Percentiles rank a stretch among this genome's conserved stretches.
Conservation (phyloP, 805 yeast species). For the Ogataea nonfermentans region DNA sequence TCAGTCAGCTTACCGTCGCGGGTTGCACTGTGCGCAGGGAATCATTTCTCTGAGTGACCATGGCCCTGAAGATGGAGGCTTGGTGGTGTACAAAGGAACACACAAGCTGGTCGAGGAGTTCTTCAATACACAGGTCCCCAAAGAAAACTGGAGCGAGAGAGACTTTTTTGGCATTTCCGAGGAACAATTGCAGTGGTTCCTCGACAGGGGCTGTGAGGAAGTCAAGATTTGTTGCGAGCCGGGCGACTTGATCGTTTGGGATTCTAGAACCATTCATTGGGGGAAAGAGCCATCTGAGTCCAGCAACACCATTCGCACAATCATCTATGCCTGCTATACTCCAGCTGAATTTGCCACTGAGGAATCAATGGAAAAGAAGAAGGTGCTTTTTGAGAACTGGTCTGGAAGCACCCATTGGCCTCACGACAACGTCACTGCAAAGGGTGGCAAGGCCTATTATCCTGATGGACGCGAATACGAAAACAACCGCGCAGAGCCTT, state of each 20-base stretch:
- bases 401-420: conserved; percentile 35
- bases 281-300: conserved; percentile 30
- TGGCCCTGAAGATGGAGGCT: conserved; percentile 33
- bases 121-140: conserved; percentile 25
- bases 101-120: conserved; percentile 26
- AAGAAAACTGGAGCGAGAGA: conserved; percentile 22
- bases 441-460: conserved; percentile 25
- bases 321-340: conserved; percentile 32
- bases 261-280: conserved; percentile 34
- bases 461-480: conserved; percentile 11
- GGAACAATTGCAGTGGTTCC: conserved; percentile 30
- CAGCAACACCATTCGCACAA: conserved; percentile 29
- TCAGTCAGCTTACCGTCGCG: conserved; percentile 33
- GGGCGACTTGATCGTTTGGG: conserved; percentile 38
- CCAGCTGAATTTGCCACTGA: conserved; percentile 35
- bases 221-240: conserved; percentile 32
- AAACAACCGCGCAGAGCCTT: conserved; percentile 21
- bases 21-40: conserved; percentile 35
- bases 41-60: conserved; percentile 27
- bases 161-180: conserved; percentile 24
- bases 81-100: conserved; percentile 31
- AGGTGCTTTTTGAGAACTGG: conserved; percentile 26
- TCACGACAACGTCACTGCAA: conserved; percentile 28
- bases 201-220: conserved; percentile 29
- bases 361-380: conserved; percentile 24